Evolutionary conservation across 495 filamentous ascomycete genomes (phyloP).

Genomic region (Neurospora sp.): DNA sequence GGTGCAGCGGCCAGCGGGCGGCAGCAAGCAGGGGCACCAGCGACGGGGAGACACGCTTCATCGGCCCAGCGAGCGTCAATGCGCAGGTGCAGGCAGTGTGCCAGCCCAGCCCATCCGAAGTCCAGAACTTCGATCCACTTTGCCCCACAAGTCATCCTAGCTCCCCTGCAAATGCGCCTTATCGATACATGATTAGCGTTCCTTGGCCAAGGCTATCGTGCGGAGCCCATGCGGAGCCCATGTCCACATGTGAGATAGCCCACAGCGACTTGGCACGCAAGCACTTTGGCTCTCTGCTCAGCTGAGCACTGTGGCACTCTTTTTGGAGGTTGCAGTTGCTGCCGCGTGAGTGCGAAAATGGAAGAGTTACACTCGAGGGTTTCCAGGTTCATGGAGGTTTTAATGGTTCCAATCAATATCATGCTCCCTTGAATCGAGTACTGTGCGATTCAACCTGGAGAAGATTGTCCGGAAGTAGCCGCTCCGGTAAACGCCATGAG

Average conservation of each 20-base stretch:
- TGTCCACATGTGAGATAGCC: neutral
- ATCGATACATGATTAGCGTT: neutral
- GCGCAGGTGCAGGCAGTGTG: neutral
- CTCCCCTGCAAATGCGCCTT: neutral
- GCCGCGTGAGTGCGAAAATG: neutral
- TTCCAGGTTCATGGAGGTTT: neutral
- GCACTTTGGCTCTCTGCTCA: neutral
- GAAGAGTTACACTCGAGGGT: neutral
- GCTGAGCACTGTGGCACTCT: neutral
- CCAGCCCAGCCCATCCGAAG: neutral
- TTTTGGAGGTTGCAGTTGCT: neutral
- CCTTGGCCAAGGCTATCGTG: neutral
- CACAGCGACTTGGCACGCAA: neutral
- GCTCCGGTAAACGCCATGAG: neutral
- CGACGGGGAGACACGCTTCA: neutral
- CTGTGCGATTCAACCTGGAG: neutral
- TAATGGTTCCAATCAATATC: neutral
- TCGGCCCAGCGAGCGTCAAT: neutral
- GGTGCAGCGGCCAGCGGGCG: neutral
- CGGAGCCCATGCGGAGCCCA: neutral
- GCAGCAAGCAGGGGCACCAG: neutral
- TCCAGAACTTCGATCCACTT: neutral
- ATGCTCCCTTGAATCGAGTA: neutral
- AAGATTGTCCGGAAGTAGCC: neutral
- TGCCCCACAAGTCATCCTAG: neutral